Evolutionary conservation across 2,329 filamentous ascomycete species (phyloP).

Genomic region (Orbilia quercus): DNA sequence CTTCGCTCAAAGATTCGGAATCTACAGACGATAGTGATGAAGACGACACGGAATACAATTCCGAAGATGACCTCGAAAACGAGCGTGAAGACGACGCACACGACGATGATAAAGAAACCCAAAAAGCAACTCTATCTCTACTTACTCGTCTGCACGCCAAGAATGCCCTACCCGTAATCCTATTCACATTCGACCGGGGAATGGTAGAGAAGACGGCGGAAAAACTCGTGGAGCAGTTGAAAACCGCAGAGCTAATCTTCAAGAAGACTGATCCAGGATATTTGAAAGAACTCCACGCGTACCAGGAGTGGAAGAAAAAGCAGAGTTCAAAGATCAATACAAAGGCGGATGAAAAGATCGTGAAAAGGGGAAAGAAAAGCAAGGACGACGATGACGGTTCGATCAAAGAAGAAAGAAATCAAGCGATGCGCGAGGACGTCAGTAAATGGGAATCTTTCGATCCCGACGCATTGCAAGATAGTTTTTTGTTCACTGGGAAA

Average conservation of each 20-base stretch:
- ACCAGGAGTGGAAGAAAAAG: conserved; percentile 66
- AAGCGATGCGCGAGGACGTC: conserved; percentile 63
- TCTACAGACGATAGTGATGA: conserved; percentile 15
- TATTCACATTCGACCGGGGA: conserved; percentile 80
- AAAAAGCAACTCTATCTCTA: conserved; percentile 68
- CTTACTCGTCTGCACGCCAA: conserved; percentile 72
- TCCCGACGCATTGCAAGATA: conserved; percentile 71
- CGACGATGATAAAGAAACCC: conserved; percentile 61
- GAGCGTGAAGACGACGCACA: conserved; percentile 58
- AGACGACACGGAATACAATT: conserved; percentile 5
- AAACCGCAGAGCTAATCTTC: conserved; percentile 69
- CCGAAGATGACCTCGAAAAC: background rate
- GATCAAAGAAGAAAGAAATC: conserved; percentile 68
- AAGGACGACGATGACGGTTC: conserved; percentile 66
- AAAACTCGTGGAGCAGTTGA: conserved; percentile 68
- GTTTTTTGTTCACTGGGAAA: conserved; percentile 75
- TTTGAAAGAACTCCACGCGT: conserved; percentile 69
- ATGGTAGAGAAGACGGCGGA: conserved; percentile 68
- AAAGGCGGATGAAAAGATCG: conserved; percentile 12
- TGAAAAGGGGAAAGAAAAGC: conserved; percentile 63
- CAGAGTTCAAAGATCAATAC: conserved; percentile 62
- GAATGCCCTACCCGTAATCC: conserved; percentile 76
- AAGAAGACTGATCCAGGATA: conserved; percentile 71
- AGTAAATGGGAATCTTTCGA: conserved; percentile 75
- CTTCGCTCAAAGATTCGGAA: no score